Base-by-base conservation (phyloP, 1,284 basidiomycete genomes). In the Naganishia sp. region DNA sequence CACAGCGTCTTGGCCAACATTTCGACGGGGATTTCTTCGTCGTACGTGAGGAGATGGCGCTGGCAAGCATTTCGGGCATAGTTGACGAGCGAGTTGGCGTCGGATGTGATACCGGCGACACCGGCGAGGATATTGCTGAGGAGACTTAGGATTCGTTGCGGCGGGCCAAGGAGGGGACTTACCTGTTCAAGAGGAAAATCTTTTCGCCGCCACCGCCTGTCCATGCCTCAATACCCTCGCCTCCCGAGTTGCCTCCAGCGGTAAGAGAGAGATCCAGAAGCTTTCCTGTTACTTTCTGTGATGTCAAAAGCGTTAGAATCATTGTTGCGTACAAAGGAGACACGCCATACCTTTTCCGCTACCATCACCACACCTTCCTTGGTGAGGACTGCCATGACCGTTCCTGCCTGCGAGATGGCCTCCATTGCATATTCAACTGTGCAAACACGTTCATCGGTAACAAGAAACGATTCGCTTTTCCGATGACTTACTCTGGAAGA, bases 391-490 rank as follows among this genome's bases (percentile, higher is more conserved):
- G 93, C 94, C 35, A 98, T 86, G 51, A 96, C 93, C 17, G 94
- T 94, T 69, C 94, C 94, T 32, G 94, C 94, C 75, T 95, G 92
- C 32, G 92, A 94, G 84, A 98, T 97, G 69, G 94, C 94, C 78
- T 98, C 94, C 94, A 97, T 97, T 58, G 94, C 94, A 86, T 98
- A 98, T 82, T 98, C 94, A 82, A 97, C 94, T 93, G 77, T 47
- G 17, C 17, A 47, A 23, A 35, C 1, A 43, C 11, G 32, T 42
- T 68, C 66, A 69, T 73, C 31, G 15, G 63, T 65, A 39, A 9
- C 62, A 68, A 69, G 53, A 47, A 61, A 57, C 46, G 11, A 11
- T 15, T 28, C 21, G 31, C 13, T 35, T 32, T 18, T 6, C 54
- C 21, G n/a, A 3, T 47, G 31, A 74, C 87, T 79, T 75, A 93